A percentile compares a stretch with the other conserved stretches of the same genome.
phyloP scores from a whole-genome alignment of 2,329 filamentous ascomycete genomes.

The Monosporascus sp. region DNA sequence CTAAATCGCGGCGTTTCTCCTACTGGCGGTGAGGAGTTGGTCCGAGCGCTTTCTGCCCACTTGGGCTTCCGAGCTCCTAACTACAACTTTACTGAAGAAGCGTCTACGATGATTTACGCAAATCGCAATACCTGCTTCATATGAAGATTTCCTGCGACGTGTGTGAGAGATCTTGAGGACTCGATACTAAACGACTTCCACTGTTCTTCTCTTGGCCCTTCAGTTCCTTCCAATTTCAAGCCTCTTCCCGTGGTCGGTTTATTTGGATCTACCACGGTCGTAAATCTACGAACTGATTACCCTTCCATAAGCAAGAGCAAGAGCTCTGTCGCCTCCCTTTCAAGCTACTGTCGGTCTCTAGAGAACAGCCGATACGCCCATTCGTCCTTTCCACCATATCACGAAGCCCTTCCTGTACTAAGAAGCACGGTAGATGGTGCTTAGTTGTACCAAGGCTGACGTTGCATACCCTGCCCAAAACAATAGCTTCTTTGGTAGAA shows the following conservation, averaged over 20 bases:
- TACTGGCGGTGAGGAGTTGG: background rate
- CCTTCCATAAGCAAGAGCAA: background rate
- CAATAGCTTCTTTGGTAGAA: too few relatives aligned
- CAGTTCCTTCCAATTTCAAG: background rate
- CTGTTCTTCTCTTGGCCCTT: too few relatives aligned
- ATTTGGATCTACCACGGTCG: background rate
- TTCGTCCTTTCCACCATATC: background rate
- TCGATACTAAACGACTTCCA: too few relatives aligned
- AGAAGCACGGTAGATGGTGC: background rate
- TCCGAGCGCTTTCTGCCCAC: too few relatives aligned
- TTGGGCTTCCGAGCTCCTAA: too few relatives aligned
- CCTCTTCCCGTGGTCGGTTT: background rate
- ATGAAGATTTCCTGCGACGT: too few relatives aligned
- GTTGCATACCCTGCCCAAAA: too few relatives aligned
- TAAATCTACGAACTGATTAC: background rate
- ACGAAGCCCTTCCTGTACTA: background rate
- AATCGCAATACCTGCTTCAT: too few relatives aligned
- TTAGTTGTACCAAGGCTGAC: background rate
- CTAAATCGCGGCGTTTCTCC: background rate
- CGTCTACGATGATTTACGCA: too few relatives aligned
- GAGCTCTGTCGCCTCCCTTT: background rate
- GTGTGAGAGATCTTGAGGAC: too few relatives aligned
- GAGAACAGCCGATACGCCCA: background rate
- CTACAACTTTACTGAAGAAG: too few relatives aligned
- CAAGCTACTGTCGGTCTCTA: background rate